Percentiles rank a stretch among this genome's conserved stretches.
Conservation (phyloP, 1,284 basidiomycete species). For the Boletus semigastroideus region DNA sequence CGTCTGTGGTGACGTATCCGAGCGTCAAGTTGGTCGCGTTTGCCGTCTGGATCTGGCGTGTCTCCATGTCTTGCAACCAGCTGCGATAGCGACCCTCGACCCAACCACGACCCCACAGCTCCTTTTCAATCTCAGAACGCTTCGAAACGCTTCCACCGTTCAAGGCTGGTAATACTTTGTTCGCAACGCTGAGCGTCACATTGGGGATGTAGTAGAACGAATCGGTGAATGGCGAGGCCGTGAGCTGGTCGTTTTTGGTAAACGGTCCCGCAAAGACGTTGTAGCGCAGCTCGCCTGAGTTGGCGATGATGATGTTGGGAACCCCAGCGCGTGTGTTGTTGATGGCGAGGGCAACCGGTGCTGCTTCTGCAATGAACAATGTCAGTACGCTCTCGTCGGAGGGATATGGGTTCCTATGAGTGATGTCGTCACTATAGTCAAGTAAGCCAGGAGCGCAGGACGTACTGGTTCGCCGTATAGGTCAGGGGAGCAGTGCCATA, state of each 20-base stretch:
- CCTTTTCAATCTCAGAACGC: constrained; percentile 36
- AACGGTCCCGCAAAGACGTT: constrained; percentile 70
- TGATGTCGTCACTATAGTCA: neutral
- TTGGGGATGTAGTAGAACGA: constrained; percentile 59
- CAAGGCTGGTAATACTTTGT: constrained; percentile 51
- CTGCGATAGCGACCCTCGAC: constrained; percentile 50
- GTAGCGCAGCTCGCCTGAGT: constrained; percentile 76
- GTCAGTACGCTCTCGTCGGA: constrained; percentile 64
- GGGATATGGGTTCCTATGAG: constrained; percentile 56
- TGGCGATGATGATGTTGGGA: constrained; percentile 69
- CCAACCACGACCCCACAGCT: constrained; percentile 49
- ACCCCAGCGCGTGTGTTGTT: constrained; percentile 60
- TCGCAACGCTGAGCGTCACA: constrained; percentile 49
- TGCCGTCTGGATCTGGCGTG: constrained; percentile 27
- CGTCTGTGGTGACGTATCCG: constrained; percentile 75
- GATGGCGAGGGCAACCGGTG: constrained; percentile 54
- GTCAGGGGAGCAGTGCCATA: constrained; percentile 76
- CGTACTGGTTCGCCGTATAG: constrained; percentile 61
- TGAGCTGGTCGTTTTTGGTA: constrained; percentile 78
- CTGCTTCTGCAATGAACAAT: constrained; percentile 58
- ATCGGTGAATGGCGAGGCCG: constrained; percentile 64
- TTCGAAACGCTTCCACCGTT: constrained; percentile 46
- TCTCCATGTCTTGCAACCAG: constrained; percentile 60
- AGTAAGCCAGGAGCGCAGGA: neutral
- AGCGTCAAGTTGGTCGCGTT: constrained; percentile 49